These are phyloP conservation scores for Boletus subcaerulescens DNA, from an alignment of 768 basidiomycete species.

Conservation along the genomic window DNA sequence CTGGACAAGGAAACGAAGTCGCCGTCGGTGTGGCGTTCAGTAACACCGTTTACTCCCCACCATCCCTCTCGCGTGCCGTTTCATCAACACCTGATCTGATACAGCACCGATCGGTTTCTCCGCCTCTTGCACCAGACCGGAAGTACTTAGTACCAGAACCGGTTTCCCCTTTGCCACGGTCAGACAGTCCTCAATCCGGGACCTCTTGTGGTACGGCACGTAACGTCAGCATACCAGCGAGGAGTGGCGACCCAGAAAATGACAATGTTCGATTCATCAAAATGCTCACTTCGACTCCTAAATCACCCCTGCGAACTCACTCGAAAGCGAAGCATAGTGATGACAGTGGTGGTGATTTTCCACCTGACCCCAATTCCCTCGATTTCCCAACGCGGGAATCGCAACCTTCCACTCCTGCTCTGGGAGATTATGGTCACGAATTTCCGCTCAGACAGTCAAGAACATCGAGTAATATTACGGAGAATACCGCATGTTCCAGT, in stretches of 20 bases:
- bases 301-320: slow-evolving; percentile 52
- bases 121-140: slow-evolving; percentile 32
- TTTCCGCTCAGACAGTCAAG: slow-evolving; percentile 56
- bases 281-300: slow-evolving; percentile 37
- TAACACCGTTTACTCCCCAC: slow-evolving; percentile 35
- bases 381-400: slow-evolving; percentile 34
- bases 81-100: slow-evolving; percentile 63
- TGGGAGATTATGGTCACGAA: slow-evolving; percentile 32
- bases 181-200: slow-evolving; percentile 54
- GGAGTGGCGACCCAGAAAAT: slow-evolving; percentile 28
- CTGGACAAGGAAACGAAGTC: slow-evolving; percentile 37
- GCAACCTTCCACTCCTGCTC: slow-evolving; percentile 35
- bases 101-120: slow-evolving; percentile 38
- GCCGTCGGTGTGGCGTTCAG: slow-evolving; percentile 25
- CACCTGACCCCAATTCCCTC: slow-evolving; percentile 22
- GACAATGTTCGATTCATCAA: slow-evolving; percentile 40
- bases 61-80: slow-evolving; percentile 40
- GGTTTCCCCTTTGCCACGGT: slow-evolving; percentile 48
- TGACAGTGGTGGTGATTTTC: slow-evolving; percentile 5
- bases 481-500: slow-evolving; percentile 56
- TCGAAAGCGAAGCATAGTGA: slow-evolving; percentile 18
- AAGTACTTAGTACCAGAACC: slow-evolving; percentile 51
- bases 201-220: slow-evolving; percentile 34
- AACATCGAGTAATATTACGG: slow-evolving; percentile 59
- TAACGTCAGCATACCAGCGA: slow-evolving; percentile 16